Evolutionary conservation across 495 filamentous ascomycete species (phyloP).

Genomic region (Tetracladium marchalianum): DNA sequence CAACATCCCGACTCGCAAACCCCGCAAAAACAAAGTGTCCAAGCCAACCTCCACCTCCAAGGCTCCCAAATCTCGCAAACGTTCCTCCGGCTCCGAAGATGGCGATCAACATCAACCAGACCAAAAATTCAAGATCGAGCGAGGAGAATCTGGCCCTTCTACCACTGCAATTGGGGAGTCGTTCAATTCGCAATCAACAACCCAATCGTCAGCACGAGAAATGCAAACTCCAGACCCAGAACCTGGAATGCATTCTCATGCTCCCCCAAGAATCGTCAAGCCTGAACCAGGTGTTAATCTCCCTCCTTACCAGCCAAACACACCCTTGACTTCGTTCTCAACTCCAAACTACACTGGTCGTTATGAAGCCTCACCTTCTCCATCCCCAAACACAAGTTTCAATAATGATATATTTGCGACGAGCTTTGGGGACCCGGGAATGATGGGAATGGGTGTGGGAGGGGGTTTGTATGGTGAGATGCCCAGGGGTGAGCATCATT

Average conservation of each 20-base stretch:
- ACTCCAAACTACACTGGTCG: too few species aligned
- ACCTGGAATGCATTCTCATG: too few species aligned
- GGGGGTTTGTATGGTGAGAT: background rate
- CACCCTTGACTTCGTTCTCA: too few species aligned
- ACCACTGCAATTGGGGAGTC: background rate
- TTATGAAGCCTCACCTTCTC: too few species aligned
- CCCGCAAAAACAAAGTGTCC: conserved; percentile 5
- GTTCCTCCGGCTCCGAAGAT: background rate
- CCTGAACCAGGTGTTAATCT: too few species aligned
- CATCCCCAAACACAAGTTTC: too few species aligned
- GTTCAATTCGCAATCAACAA: background rate
- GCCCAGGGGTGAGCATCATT: conserved; percentile 1
- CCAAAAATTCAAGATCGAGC: conserved; percentile 4
- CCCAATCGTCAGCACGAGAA: background rate
- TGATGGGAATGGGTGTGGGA: conserved; percentile 1
- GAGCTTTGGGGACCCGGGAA: background rate
- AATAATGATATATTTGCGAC: too few species aligned
- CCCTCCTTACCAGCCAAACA: too few species aligned
- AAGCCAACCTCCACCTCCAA: background rate
- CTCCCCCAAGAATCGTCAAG: too few species aligned
- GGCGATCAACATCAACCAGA: conserved; percentile 1
- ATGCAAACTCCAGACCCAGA: background rate
- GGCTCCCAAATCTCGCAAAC: background rate
- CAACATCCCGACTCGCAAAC: conserved; percentile 17
- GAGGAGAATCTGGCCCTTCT: background rate